Base-by-base conservation (phyloP, 345 rosid species). In the Arabidopsis arenosa region DNA sequence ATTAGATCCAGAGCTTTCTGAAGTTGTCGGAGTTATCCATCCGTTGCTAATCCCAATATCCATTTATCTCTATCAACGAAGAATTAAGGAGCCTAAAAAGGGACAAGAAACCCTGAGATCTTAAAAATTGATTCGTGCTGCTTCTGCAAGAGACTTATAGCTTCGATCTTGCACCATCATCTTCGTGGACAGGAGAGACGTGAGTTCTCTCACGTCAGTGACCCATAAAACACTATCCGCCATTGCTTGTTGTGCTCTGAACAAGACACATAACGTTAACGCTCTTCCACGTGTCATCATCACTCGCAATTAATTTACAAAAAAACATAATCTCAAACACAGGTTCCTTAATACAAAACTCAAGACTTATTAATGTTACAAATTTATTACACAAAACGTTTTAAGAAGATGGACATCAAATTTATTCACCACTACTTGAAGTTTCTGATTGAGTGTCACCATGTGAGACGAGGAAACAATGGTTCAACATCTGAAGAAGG, bases 21-120 rank as follows among this genome's bases (percentile, higher is more conserved):
- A 57, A 70, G 70, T 8, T 15, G 37, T 21, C 6, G 18, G 41
- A 64, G 13, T 39, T 77, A 62, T 55, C 72, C 59, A 72, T 66
- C 77, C 57, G 15, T 72, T 58, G 61, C n/a, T 58, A 66, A 59
- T 66, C 57, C 55, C 81, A 33, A 53, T 30, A 6, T 66, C 76
- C 81, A 78, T 78, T 32, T 62, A 23, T 28, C 11, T 17, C 40
- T 33, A 61, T 52, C 4, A 51, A 17, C 9, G 4, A 44, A 53
- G 63, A 54, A 7, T 37, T 28, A 21, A 66, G 32, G 54, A 62
- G 41, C 48, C 51, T 18, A 11, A 33, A 72, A 30, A 14, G 21
- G 39, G 67, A 5, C 70, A 43, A 69, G 65, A 30, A 58, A 35
- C 54, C 58, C 52, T 9, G 26, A 41, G 10, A 12, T 10, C 55